A percentile compares a stretch with the other conserved stretches of the same genome.
Conservation (phyloP, 805 yeast genomes). For the Suhomyces xylopsoci region DNA sequence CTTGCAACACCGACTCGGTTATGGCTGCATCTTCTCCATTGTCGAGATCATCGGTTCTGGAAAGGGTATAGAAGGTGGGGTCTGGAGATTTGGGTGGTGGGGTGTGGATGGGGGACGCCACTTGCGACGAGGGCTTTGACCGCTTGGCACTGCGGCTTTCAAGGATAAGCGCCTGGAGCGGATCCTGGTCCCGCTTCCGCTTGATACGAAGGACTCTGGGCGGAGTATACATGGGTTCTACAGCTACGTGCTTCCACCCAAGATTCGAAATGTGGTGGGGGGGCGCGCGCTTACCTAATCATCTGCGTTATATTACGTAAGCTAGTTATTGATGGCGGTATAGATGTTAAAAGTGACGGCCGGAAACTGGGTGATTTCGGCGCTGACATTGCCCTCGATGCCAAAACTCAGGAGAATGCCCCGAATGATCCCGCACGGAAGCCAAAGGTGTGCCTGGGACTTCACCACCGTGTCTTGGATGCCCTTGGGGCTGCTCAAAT, state of each 20-base stretch:
- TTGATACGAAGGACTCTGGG: constrained; percentile 81
- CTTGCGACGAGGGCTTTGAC: constrained; percentile 36
- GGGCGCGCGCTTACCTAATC: neutral
- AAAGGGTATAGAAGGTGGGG: constrained; percentile 23
- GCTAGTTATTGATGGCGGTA: constrained; percentile 41
- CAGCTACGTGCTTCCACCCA: neutral
- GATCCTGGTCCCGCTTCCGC: constrained; percentile 83
- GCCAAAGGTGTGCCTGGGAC: constrained; percentile 55
- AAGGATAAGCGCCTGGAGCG: constrained; percentile 71
- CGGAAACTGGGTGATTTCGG: constrained; percentile 62
- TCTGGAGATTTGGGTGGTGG: constrained; percentile 34
- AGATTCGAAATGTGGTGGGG: no score
- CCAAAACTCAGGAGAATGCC: constrained; percentile 73
- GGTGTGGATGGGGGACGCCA: constrained; percentile 17
- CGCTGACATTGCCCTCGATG: constrained; percentile 59
- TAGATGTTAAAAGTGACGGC: constrained; percentile 71
- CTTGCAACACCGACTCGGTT: constrained; percentile 9
- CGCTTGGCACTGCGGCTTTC: constrained; percentile 42
- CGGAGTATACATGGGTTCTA: neutral
- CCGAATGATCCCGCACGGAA: constrained; percentile 72
- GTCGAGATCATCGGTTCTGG: constrained; percentile 32
- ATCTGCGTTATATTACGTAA: neutral
- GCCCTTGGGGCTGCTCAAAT: constrained; percentile 48
- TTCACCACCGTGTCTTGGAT: constrained; percentile 42
- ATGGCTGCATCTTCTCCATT: constrained; percentile 5